phyloP scores from a whole-genome alignment of 768 basidiomycete genomes.

The Sistotremastrum niveocremeum region DNA sequence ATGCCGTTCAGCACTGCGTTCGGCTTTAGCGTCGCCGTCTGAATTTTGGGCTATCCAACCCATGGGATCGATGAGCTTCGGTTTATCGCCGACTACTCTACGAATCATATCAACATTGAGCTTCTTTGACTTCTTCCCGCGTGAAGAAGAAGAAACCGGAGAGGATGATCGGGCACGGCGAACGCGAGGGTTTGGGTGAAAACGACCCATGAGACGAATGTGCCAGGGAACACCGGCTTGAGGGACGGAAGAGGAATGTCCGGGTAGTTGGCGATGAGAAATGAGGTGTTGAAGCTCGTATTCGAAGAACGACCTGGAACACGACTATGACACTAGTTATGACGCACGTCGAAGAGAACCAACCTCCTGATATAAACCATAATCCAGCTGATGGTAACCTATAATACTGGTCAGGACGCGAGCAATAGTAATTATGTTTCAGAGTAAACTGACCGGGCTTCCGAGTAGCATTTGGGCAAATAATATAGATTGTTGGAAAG shows the following conservation, averaged over 20 bases:
- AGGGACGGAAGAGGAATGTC: too few relatives aligned
- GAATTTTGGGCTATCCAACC: conserved; percentile 46
- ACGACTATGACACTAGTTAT: conserved; percentile 23
- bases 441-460: conserved; percentile 42
- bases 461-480: conserved; percentile 73
- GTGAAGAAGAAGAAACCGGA: too few relatives aligned
- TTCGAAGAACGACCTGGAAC: conserved; percentile 17
- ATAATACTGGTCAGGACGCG: conserved; percentile 3
- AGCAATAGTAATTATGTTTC: conserved; percentile 1
- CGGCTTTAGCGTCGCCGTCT: conserved; percentile 9
- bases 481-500: conserved; percentile 54
- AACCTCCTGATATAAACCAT: conserved; percentile 70
- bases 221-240: too few relatives aligned
- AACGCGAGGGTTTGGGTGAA: too few relatives aligned
- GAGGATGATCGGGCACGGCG: too few relatives aligned
- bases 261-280: too few relatives aligned
- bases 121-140: conserved; percentile 7
- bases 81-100: conserved; percentile 46
- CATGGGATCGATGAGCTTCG: conserved; percentile 59
- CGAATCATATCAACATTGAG: conserved; percentile 67
- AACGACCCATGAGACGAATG: too few relatives aligned
- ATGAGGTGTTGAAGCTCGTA: too few relatives aligned
- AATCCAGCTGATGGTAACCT: conserved; percentile 73
- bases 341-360: conserved; percentile 8
- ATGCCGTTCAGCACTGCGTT: conserved; percentile 3